Percentiles rank a stretch among this genome's conserved stretches.
phyloP scores from a whole-genome alignment of 2,329 filamentous ascomycete species.

The Conoideocrella luteorostrata region DNA sequence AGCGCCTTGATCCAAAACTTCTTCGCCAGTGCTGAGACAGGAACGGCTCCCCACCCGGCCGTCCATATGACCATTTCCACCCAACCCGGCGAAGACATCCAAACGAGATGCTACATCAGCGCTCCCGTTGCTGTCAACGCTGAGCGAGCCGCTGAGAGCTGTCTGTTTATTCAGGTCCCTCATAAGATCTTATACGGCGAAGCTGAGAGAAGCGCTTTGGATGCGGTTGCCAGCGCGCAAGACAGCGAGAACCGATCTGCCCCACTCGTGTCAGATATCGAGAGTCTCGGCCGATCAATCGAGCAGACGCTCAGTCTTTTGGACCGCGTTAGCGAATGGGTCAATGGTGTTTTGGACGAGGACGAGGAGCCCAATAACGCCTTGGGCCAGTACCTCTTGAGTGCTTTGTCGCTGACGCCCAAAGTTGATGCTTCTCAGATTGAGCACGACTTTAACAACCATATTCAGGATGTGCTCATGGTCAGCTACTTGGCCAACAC shows the following conservation, averaged over 20 bases:
- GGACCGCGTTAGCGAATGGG: slow-evolving; percentile 85
- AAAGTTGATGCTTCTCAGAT: slow-evolving; percentile 90
- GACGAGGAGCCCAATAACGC: slow-evolving; percentile 84
- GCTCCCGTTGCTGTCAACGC: slow-evolving; percentile 91
- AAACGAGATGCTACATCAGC: slow-evolving; percentile 90
- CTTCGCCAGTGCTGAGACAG: slow-evolving; percentile 93
- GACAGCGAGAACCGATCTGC: slow-evolving; percentile 69
- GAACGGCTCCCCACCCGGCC: slow-evolving; percentile 95
- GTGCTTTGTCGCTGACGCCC: slow-evolving; percentile 83
- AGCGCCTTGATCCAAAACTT: slow-evolving; percentile 97
- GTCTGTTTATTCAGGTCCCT: slow-evolving; percentile 94
- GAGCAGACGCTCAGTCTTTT: slow-evolving; percentile 85
- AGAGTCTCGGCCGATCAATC: slow-evolving; percentile 77
- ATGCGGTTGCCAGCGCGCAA: slow-evolving; percentile 77
- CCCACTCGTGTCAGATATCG: slow-evolving; percentile 77
- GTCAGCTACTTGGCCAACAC: slow-evolving; percentile 98
- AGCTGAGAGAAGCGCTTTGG: slow-evolving; percentile 59
- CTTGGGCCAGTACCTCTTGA: slow-evolving; percentile 91
- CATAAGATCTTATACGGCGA: slow-evolving; percentile 90
- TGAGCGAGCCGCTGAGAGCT: slow-evolving; percentile 91
- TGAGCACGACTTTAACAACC: slow-evolving; percentile 98
- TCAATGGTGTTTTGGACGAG: slow-evolving; percentile 90
- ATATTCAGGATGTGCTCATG: slow-evolving; percentile 97
- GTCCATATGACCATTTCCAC: slow-evolving; percentile 94
- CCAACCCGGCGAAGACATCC: slow-evolving; percentile 79